phyloP scores from a whole-genome alignment of 805 yeast genomes.

The Sugiyamaella lignohabitans region DNA sequence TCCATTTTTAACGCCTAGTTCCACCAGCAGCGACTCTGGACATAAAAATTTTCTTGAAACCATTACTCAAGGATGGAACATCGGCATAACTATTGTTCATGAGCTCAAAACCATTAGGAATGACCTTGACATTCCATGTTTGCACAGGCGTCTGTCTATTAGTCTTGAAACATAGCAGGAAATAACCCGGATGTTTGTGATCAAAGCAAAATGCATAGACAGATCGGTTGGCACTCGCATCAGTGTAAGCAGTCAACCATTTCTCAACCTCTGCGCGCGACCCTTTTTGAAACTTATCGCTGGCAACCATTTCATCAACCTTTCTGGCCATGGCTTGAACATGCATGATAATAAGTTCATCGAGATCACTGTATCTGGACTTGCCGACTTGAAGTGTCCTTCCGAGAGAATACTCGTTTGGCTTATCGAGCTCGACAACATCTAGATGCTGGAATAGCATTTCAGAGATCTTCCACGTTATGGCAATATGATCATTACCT shows the following conservation, averaged over 20 bases:
- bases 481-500: conserved; percentile 81
- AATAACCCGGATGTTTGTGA: conserved; percentile 91
- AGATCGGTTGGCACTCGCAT: conserved; percentile 84
- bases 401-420: conserved; percentile 56
- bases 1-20: no score
- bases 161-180: conserved; percentile 77
- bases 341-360: conserved; percentile 84
- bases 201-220: conserved; percentile 89
- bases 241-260: conserved; percentile 83
- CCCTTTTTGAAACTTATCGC: conserved; percentile 85
- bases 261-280: conserved; percentile 71
- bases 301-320: conserved; percentile 74
- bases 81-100: conserved; percentile 82
- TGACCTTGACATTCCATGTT: conserved; percentile 88
- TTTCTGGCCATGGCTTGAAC: conserved; percentile 76
- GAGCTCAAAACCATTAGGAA: conserved; percentile 77
- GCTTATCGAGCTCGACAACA: conserved; percentile 67
- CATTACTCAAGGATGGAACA: conserved; percentile 83
- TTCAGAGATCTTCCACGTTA: conserved; percentile 95
- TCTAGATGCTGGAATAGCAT: conserved; percentile 87
- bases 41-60: conserved; percentile 64
- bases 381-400: conserved; percentile 58
- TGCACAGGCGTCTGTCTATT: conserved; percentile 42
- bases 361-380: conserved; percentile 74
- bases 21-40: not conserved